Evolutionary conservation across 768 basidiomycete species (phyloP).

Genomic region (Hirschioporus abietinus): DNA sequence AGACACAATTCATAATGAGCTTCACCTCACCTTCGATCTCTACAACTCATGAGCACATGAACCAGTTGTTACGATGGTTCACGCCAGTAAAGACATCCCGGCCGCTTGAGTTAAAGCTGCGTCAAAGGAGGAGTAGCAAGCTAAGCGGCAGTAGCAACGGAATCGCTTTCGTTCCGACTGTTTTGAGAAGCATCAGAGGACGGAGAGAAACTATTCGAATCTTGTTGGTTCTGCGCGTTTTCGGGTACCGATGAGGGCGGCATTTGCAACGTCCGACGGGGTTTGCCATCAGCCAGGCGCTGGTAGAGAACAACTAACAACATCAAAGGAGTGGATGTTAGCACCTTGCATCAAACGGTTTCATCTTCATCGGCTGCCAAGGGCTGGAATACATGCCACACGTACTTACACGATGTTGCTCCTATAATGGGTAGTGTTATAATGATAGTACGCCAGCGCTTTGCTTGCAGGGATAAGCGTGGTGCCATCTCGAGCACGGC

Average conservation of each 20-base stretch:
- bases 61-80: too few relatives aligned
- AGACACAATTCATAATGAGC: too few relatives aligned
- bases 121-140: too few relatives aligned
- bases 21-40: too few relatives aligned
- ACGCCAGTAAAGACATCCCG: too few relatives aligned
- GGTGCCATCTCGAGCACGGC: constrained; percentile 5
- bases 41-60: too few relatives aligned
- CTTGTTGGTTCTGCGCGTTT: background rate
- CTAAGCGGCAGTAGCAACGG: too few relatives aligned
- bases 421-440: constrained; percentile 60
- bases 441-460: constrained; percentile 48
- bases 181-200: background rate
- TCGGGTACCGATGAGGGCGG: background rate
- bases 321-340: background rate
- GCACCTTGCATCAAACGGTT: background rate
- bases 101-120: too few relatives aligned
- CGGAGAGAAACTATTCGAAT: background rate
- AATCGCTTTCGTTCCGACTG: too few relatives aligned
- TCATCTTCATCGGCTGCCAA: too few relatives aligned
- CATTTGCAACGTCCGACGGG: background rate
- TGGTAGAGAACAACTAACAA: background rate
- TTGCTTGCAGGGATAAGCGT: constrained; percentile 40
- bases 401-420: constrained; percentile 52
- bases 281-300: background rate
- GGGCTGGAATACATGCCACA: background rate